Evolutionary conservation across 129 eudicot genomes (phyloP), one percentile per base, ranked within the genome.

Genomic region (Helianthus tuberosus): DNA sequence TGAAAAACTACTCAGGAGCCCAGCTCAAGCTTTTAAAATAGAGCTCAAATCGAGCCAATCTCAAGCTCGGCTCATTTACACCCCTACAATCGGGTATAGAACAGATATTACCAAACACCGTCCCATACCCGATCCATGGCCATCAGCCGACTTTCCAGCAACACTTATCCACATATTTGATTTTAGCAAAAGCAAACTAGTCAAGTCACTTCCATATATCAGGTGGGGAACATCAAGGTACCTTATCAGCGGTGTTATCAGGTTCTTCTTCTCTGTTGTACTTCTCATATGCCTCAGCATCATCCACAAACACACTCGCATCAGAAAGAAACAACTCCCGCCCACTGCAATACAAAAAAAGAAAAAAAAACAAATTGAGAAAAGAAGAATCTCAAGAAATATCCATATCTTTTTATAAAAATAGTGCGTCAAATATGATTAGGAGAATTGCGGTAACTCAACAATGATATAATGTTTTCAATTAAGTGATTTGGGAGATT

Each of bases 281-380:
- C 66, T 84, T 70, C 72, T 90, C 98, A 74, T 91, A 90, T 47
- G 96, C 96, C 80, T 81, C 96, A 49, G 79, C 96, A 79, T 93
- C 96, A 81, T 93, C 98, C 69, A 93, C 96, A 81, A 93, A 93
- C 87, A 78, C 84, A 76, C 92, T 90, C 29, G 98, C 87, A 68
- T 93, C 90, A 17, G 92, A 81, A 64, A 93, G 88, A 80, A 93
- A 93, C 64, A 90, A 75, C 86, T 90, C 96, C 15, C 96, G 96
- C 8, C 98, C 98, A 88, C 96, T 93, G 92, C 63, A 74, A 11
- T 46, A 27, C 2, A 9, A 75, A 16, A 59, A 35, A 48, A 15
- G 6, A n/a, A 78, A 23, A 3, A 10, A 61, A 27, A 25, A 71
- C 32, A 71, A 38, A 3, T 32, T 32, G 36, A 14, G 20, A 23